Evolutionary conservation across 2,329 filamentous ascomycete genomes (phyloP), one percentile per base, ranked within the genome.

Genomic region (Arthrobotrys entomopaga): DNA sequence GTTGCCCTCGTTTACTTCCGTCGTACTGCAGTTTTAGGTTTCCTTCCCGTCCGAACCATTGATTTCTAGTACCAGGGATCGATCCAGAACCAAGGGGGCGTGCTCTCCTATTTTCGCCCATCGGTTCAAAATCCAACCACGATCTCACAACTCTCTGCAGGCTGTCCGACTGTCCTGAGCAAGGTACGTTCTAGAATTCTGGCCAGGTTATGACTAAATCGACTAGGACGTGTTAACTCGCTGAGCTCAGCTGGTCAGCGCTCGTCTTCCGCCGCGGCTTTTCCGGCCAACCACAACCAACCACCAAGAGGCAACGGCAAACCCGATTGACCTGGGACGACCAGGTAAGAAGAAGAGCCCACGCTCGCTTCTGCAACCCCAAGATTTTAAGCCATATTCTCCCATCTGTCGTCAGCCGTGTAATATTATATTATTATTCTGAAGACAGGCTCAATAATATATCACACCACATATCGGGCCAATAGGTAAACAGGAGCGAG

Each of bases 381-480:
- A 56, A 63, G 38, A 74, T 58, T 74, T 74, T 74, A 74, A 74
- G 70, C 70, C 70, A 74, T 74, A 67, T 74, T 67, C 56, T 64
- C 54, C 70, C 70, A 38, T 57, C 24, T 57, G 50, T 67, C 22
- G 22, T 34, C 29, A 10, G 29, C 29, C 29, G 29, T 34, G 29
- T 34, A 34, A 34, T 34, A 34, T 34, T 34, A 34, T 34, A 34
- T 34, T 34, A 34, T 34, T 34, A 34, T 10, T 34, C 29, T 34
- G 29, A 34, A 10, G 29, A 34, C 6, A 34, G 29, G 29, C 29
- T 34, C 29, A 34, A 34, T 34, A 34, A 34, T 34, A 34, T 34
- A 34, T 34, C 5, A 48, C 60, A 54, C 20, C 54, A 49, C 60
- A 65, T 65, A 65, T 65, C 61, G 61, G 61, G 22, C 48, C 52